These are phyloP conservation scores for Penicillium sp. DNA, from an alignment of 2,329 filamentous ascomycete genomes.

Conservation along the genomic window DNA sequence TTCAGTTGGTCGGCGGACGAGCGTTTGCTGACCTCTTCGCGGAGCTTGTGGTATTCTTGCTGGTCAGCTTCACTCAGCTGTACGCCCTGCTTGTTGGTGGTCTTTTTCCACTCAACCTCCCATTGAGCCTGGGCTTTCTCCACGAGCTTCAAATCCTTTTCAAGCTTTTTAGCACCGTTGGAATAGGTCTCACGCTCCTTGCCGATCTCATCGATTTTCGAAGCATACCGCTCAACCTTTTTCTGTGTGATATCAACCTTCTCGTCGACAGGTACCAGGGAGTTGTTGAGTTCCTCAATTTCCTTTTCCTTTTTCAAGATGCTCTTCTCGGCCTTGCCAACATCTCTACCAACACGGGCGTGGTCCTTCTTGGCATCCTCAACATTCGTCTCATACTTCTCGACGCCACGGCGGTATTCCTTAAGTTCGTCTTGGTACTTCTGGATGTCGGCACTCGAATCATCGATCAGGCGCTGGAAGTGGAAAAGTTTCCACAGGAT, in stretches of 20 bases:
- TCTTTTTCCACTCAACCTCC: slow-evolving; percentile 82
- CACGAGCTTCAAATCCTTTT: slow-evolving; percentile 79
- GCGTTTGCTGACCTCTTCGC: slow-evolving; percentile 79
- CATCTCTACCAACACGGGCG: slow-evolving; percentile 70
- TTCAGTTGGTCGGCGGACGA: slow-evolving; percentile 79
- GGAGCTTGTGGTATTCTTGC: slow-evolving; percentile 83
- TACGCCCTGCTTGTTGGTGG: slow-evolving; percentile 81
- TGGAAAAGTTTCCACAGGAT: slow-evolving; percentile 97
- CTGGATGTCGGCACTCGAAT: slow-evolving; percentile 85
- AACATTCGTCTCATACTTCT: slow-evolving; percentile 76
- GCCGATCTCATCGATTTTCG: slow-evolving; percentile 67
- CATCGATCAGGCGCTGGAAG: slow-evolving; percentile 89
- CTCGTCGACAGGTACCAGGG: slow-evolving; percentile 84
- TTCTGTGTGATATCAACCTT: slow-evolving; percentile 79
- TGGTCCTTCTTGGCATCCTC: slow-evolving; percentile 85
- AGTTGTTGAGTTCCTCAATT: slow-evolving; percentile 82
- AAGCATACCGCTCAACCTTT: slow-evolving; percentile 67
- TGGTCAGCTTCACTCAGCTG: slow-evolving; percentile 83
- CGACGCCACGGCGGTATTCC: slow-evolving; percentile 83
- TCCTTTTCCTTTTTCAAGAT: slow-evolving; percentile 85
- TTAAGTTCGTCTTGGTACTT: slow-evolving; percentile 94
- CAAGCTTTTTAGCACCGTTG: slow-evolving; percentile 67
- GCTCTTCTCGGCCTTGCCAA: slow-evolving; percentile 76
- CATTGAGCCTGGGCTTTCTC: slow-evolving; percentile 87
- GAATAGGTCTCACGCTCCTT: slow-evolving; percentile 76